phyloP scores from a whole-genome alignment of 1,284 basidiomycete species.

The Malassezia furfur region DNA sequence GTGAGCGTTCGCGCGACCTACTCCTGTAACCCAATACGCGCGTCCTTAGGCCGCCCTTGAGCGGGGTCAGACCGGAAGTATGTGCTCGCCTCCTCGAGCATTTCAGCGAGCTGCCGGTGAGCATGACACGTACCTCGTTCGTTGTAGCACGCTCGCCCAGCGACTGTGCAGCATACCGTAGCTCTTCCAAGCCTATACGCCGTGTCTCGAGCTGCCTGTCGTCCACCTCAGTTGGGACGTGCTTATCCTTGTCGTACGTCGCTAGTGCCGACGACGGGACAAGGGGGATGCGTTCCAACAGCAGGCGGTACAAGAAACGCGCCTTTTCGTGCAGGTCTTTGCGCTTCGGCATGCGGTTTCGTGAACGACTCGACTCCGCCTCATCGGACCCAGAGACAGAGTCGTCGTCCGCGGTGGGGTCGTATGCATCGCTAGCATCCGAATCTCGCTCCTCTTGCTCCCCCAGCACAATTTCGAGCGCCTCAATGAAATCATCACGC shows the following conservation, averaged over 20 bases:
- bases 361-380: background rate
- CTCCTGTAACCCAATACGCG: constrained; percentile 14
- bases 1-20: background rate
- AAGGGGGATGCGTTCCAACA: constrained; percentile 13
- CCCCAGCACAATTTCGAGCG: constrained; percentile 1
- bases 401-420: background rate
- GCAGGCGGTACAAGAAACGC: constrained; percentile 3
- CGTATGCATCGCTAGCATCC: background rate
- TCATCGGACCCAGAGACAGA: too few species aligned
- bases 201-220: constrained; percentile 4
- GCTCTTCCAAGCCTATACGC: constrained; percentile 8
- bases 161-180: constrained; percentile 5
- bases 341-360: background rate
- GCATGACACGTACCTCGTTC: constrained; percentile 1
- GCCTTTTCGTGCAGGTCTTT: background rate
- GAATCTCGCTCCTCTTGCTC: background rate
- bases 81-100: constrained; percentile 11
- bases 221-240: background rate
- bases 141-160: constrained; percentile 3
- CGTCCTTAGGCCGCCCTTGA: background rate
- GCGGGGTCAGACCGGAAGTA: background rate
- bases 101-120: constrained; percentile 5
- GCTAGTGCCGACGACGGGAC: background rate
- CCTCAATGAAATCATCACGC: constrained; percentile 1
- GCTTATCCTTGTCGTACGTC: background rate